Conservation (phyloP, 352 stramenopile species). For the Phytophthora chlamydospora region DNA sequence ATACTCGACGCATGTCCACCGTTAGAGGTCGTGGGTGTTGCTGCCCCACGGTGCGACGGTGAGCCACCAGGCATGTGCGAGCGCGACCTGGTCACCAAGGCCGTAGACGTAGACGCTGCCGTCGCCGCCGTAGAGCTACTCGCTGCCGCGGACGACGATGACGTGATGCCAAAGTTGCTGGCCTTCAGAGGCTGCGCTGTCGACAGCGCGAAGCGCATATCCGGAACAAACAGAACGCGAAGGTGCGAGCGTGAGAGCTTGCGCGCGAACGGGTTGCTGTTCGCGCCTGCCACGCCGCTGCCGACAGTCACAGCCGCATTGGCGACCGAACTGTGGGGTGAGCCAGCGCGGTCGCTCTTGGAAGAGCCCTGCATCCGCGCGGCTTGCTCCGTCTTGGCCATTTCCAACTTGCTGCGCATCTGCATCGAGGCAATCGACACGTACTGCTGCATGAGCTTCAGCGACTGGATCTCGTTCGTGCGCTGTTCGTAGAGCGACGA, state of each 20-base stretch:
- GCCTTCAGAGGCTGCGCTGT: slow-evolving; percentile 56
- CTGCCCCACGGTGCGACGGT: slow-evolving; percentile 28
- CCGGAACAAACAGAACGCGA: slow-evolving; percentile 63
- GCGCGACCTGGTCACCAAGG: slow-evolving; percentile 46
- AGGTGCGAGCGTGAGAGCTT: slow-evolving; percentile 68
- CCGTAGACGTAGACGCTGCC: slow-evolving; percentile 35
- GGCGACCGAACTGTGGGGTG: slow-evolving; percentile 30
- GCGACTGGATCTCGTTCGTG: slow-evolving; percentile 77
- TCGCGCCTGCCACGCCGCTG: slow-evolving; percentile 20
- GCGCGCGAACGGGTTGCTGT: slow-evolving; percentile 53
- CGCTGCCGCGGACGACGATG: slow-evolving; percentile 21
- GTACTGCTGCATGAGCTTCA: slow-evolving; percentile 90
- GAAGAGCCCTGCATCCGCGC: slow-evolving; percentile 64
- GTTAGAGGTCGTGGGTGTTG: slow-evolving; percentile 25
- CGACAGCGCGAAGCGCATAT: slow-evolving; percentile 70
- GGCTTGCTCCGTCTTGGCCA: slow-evolving; percentile 81
- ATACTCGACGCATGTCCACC: slow-evolving; percentile 22
- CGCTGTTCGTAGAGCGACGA: slow-evolving; percentile 63
- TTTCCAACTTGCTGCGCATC: slow-evolving; percentile 89
- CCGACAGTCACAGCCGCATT: slow-evolving; percentile 37
- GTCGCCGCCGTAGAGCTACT: slow-evolving; percentile 29
- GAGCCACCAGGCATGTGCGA: slow-evolving; percentile 24
- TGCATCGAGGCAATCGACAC: slow-evolving; percentile 89
- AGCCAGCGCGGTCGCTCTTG: slow-evolving; percentile 39
- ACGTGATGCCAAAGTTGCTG: slow-evolving; percentile 45